These are phyloP conservation scores for Exophiala alcalophila DNA, from an alignment of 2,329 filamentous ascomycete species.

Conservation along the genomic window DNA sequence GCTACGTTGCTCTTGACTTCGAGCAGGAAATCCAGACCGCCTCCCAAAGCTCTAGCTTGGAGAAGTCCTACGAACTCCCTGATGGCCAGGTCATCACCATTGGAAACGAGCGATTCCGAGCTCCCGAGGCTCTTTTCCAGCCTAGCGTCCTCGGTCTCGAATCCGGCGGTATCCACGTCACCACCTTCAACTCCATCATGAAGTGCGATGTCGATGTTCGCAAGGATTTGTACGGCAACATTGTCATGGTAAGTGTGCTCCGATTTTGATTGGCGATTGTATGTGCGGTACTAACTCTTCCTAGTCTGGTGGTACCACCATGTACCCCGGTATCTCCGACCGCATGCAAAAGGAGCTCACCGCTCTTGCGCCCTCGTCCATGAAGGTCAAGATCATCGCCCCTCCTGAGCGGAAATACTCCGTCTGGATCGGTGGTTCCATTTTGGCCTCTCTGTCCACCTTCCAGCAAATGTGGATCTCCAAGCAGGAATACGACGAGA, in stretches of 20 bases:
- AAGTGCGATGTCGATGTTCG: conserved; percentile 99
- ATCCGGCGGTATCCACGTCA: conserved; percentile 98
- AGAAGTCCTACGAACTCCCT: conserved; percentile 99
- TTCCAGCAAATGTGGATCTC: conserved; percentile 99
- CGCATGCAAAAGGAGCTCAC: conserved; percentile 99
- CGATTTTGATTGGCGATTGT: neutral
- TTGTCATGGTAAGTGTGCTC: conserved; percentile 87
- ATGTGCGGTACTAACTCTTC: conserved; percentile 25
- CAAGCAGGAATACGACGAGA: conserved; percentile 99
- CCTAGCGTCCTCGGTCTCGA: conserved; percentile 97
- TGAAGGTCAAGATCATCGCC: conserved; percentile 99
- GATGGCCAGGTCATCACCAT: conserved; percentile 99
- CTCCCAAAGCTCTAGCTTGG: conserved; percentile 95
- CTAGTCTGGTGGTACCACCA: conserved; percentile 99
- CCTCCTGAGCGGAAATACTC: conserved; percentile 99
- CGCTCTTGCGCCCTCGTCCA: conserved; percentile 95
- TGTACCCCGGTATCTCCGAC: conserved; percentile 99
- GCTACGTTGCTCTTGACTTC: conserved; percentile 99
- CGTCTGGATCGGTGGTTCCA: conserved; percentile 99
- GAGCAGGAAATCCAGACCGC: conserved; percentile 99
- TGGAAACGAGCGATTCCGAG: conserved; percentile 99
- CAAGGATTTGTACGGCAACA: conserved; percentile 99
- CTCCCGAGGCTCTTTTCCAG: conserved; percentile 99
- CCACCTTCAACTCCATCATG: conserved; percentile 99
- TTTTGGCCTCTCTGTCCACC: conserved; percentile 97